These are phyloP conservation scores for Hibiscus mutabilis DNA, from an alignment of 345 rosid genomes.

Conservation along the genomic window DNA sequence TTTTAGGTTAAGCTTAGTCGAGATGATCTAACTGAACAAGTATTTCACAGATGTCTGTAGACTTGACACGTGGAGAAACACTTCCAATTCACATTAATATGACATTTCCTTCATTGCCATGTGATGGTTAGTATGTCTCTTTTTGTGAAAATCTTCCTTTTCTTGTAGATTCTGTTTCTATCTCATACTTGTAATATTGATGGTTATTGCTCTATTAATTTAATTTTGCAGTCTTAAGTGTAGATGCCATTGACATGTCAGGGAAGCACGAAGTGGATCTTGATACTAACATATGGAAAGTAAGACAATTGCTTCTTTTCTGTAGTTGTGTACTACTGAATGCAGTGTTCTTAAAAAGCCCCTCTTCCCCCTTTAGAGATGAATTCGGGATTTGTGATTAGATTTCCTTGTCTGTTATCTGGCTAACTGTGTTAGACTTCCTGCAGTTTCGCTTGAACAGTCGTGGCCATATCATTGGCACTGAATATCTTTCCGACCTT, in stretches of 20 bases:
- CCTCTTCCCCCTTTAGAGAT: not conserved
- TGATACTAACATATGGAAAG: slow-evolving; percentile 97
- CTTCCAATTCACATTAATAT: slow-evolving; percentile 87
- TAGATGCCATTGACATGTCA: slow-evolving; percentile 99
- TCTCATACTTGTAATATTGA: slow-evolving; percentile 6
- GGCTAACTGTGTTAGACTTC: slow-evolving; percentile 23
- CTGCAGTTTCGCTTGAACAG: slow-evolving; percentile 89
- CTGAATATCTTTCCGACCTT: slow-evolving; percentile 88
- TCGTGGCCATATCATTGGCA: slow-evolving; percentile 82
- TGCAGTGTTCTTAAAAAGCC: not conserved
- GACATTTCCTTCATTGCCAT: slow-evolving; percentile 86
- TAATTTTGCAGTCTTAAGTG: slow-evolving; percentile 62
- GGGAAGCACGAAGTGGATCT: slow-evolving; percentile 99
- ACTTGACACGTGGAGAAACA: slow-evolving; percentile 91
- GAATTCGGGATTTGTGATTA: not conserved
- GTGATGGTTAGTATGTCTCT: slow-evolving; percentile 55
- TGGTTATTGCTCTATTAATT: slow-evolving; percentile 2
- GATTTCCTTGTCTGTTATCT: not conserved
- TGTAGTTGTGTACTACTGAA: not conserved
- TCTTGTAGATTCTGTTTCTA: not conserved
- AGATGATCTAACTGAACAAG: not conserved
- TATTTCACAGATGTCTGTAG: slow-evolving; percentile 83
- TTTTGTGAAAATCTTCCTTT: not conserved
- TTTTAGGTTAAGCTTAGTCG: not conserved
- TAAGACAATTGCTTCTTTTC: slow-evolving; percentile 22